A percentile compares a stretch with the other conserved stretches of the same genome.
Conservation (phyloP, 805 yeast species). For the Metschnikowia anglica region DNA sequence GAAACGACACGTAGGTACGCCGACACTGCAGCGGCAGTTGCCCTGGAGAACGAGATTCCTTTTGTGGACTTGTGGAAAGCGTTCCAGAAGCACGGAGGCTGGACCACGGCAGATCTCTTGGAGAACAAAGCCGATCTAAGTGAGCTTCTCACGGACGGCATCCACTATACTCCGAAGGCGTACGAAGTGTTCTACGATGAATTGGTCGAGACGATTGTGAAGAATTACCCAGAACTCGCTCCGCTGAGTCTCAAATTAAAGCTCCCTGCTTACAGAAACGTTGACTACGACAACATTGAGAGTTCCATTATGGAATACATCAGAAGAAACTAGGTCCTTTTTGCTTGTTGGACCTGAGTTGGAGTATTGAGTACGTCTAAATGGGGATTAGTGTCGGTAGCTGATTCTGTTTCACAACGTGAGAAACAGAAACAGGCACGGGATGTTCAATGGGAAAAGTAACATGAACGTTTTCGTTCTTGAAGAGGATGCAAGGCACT, state of each 20-base stretch:
- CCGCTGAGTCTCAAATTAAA: constrained; percentile 40
- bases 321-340: neutral
- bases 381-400: too few species aligned
- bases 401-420: too few species aligned
- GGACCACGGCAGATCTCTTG: constrained; percentile 41
- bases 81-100: constrained; percentile 35
- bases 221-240: constrained; percentile 47
- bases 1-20: constrained; percentile 49
- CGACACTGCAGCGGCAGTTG: constrained; percentile 47
- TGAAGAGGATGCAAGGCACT: too few species aligned
- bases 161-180: constrained; percentile 58
- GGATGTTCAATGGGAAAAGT: too few species aligned
- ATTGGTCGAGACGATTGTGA: constrained; percentile 38
- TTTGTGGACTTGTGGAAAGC: constrained; percentile 54
- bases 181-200: constrained; percentile 51
- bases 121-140: constrained; percentile 16
- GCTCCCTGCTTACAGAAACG: constrained; percentile 44
- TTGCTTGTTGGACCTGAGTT: too few species aligned
- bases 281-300: constrained; percentile 16
- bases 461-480: too few species aligned
- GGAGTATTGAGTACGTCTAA: too few species aligned
- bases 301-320: constrained; percentile 9
- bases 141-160: constrained; percentile 45
- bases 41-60: constrained; percentile 49
- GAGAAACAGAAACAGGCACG: too few species aligned